These are phyloP conservation scores for Gaertneriomyces semiglobifer DNA, from an alignment of 192 early-diverging fungal genomes.

Conservation along the genomic window DNA sequence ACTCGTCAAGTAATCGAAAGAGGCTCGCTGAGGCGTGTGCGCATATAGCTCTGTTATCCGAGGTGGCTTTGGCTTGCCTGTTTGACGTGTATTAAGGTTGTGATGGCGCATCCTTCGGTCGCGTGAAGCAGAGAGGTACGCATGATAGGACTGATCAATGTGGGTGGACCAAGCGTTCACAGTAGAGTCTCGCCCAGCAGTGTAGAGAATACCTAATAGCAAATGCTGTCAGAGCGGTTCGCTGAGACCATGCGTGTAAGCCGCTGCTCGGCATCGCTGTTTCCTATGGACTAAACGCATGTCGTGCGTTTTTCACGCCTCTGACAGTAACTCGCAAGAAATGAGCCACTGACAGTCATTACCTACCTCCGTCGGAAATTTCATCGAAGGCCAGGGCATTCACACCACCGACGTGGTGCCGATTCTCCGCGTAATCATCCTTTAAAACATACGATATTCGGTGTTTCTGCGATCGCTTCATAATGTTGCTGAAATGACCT, in stretches of 20 bases:
- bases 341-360: not conserved
- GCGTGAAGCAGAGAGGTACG: too few relatives aligned
- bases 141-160: constrained; percentile 30
- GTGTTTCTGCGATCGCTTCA: constrained; percentile 1
- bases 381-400: constrained; percentile 77
- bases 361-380: constrained; percentile 9
- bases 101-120: too few relatives aligned
- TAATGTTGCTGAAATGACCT: not conserved
- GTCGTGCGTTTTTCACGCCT: constrained; percentile 22
- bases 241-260: too few relatives aligned
- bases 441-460: constrained; percentile 40
- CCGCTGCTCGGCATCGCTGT: not conserved
- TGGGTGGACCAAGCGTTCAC: constrained; percentile 84
- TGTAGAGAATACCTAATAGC: constrained; percentile 69
- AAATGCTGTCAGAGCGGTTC: not conserved
- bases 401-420: constrained; percentile 55
- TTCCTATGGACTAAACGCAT: not conserved
- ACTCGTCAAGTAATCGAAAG: too few relatives aligned
- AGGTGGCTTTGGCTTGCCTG: too few relatives aligned
- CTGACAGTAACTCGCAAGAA: not conserved
- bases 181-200: constrained; percentile 84
- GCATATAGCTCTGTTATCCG: too few relatives aligned
- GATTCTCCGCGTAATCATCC: constrained; percentile 12
- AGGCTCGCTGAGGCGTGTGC: too few relatives aligned
- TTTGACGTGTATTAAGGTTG: too few relatives aligned